Evolutionary conservation across 441 rosid species (phyloP), one percentile per base, ranked within the genome.

Genomic region (Manihot esculenta): DNA sequence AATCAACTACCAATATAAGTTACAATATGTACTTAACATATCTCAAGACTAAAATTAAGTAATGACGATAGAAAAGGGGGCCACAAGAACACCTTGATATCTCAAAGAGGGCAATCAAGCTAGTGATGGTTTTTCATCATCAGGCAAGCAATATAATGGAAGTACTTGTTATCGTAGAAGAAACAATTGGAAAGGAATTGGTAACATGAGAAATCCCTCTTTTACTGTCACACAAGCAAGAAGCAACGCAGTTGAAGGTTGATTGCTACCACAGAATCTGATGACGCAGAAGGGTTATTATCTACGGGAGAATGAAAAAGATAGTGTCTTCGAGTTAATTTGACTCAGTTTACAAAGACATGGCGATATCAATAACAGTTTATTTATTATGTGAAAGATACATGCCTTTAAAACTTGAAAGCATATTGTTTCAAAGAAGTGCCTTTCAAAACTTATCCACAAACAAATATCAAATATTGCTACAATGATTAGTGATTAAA

Each of bases 361-460:
- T 18, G 3, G 56, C 1, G 10, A 10, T 21, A 8, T 44, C 23
- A 44, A 14, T 15, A 23, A 7, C 5, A 12, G 18, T 47, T 24
- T 17, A 8, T 17, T 27, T 48, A 7, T 26, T 48, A 26, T 27
- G 20, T 10, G 9, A 64, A 26, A n/a, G 48, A 64, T 26, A 27
- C 55, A 63, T 8, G 23, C 18, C 68, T 26, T 48, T 51, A 48
- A 64, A 48, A 64, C 20, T 64, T 48, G 56, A 27, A 63, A 45
- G 35, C 60, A 56, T 17, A 33, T 12, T 24, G 60, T 13, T 56
- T 24, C 15, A 30, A 56, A 14, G 17, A 8, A 26, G 60, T 35
- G 24, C 35, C 1, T 23, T 23, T 26, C 35, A 26, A 3, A 23
- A 56, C 13, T 24, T 13, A 6, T 26, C 60, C 60, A 56, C 15